Percentiles rank a stretch among this genome's conserved stretches.
Evolutionary conservation across 1,139 yeast species (phyloP).

Genomic region (Yamadazyma sp.): DNA sequence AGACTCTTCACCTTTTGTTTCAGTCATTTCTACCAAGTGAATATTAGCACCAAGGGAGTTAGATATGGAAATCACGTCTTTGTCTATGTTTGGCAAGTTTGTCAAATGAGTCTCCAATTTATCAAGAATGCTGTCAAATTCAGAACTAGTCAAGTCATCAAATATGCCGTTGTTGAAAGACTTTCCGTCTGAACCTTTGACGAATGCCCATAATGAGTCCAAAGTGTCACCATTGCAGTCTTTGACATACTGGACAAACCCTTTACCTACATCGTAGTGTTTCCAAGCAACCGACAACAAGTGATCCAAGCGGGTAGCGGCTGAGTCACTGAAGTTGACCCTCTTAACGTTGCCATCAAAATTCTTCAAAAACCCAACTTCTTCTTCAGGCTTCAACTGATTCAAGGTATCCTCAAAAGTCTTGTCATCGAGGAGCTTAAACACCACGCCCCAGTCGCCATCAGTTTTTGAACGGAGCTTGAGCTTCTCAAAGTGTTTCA

Average conservation of each 20-base stretch:
- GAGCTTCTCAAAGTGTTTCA: conserved; percentile 10
- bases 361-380: conserved; percentile 5
- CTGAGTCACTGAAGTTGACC: background rate
- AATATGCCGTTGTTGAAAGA: conserved; percentile 1
- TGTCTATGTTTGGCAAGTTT: conserved; percentile 11
- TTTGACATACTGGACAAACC: conserved; percentile 8
- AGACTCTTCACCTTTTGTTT: background rate
- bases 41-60: conserved; percentile 46
- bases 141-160: background rate
- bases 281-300: conserved; percentile 5
- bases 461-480: conserved; percentile 7
- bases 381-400: conserved; percentile 5
- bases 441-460: conserved; percentile 19
- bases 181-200: conserved; percentile 11
- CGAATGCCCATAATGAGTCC: conserved; percentile 18
- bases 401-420: conserved; percentile 11
- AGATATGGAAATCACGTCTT: conserved; percentile 36
- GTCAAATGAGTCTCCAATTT: conserved; percentile 13
- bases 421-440: conserved; percentile 15
- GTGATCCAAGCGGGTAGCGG: background rate
- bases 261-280: conserved; percentile 1
- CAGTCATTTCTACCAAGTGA: conserved; percentile 26
- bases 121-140: conserved; percentile 13
- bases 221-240: conserved; percentile 6
- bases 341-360: conserved; percentile 2